These are phyloP conservation scores for Zygosaccharomyces rouxii DNA, from an alignment of 805 yeast genomes.

Conservation along the genomic window DNA sequence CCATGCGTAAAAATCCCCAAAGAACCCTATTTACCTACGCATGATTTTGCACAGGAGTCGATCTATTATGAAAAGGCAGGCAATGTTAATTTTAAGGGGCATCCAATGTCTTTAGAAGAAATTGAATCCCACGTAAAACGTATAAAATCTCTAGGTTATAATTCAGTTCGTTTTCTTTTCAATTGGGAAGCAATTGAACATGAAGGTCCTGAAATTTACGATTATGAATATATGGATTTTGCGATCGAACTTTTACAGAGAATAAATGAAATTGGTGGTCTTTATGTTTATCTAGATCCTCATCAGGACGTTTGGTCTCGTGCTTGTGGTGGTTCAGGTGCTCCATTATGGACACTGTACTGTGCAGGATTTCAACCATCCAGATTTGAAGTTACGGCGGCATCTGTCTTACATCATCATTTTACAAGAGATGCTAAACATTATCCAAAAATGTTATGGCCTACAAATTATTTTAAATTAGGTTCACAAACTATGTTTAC, in stretches of 20 bases:
- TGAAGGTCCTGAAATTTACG: constrained; percentile 78
- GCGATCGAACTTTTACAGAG: constrained; percentile 58
- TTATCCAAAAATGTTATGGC: constrained; percentile 88
- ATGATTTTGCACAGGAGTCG: constrained; percentile 26
- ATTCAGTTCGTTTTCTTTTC: constrained; percentile 66
- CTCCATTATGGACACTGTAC: constrained; percentile 88
- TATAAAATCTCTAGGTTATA: constrained; percentile 77
- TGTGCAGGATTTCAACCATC: constrained; percentile 83
- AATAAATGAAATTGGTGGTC: constrained; percentile 59
- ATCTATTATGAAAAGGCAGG: constrained; percentile 65
- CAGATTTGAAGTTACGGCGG: constrained; percentile 67
- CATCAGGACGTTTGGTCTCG: constrained; percentile 96
- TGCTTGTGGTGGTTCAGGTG: constrained; percentile 85
- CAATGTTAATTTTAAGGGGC: constrained; percentile 70
- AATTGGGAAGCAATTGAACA: constrained; percentile 96
- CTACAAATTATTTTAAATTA: constrained; percentile 74
- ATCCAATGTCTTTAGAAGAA: constrained; percentile 74
- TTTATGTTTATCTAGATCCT: constrained; percentile 78
- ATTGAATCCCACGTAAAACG: constrained; percentile 65
- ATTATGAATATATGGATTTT: constrained; percentile 67
- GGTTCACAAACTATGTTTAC: constrained; percentile 83
- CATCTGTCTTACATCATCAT: constrained; percentile 70
- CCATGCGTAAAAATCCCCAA: constrained; percentile 68
- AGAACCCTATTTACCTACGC: constrained; percentile 44
- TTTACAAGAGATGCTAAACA: constrained; percentile 41